Evolutionary conservation across 768 basidiomycete species (phyloP), one percentile per base, ranked within the genome.

Genomic region (Coprinopsis sp.): DNA sequence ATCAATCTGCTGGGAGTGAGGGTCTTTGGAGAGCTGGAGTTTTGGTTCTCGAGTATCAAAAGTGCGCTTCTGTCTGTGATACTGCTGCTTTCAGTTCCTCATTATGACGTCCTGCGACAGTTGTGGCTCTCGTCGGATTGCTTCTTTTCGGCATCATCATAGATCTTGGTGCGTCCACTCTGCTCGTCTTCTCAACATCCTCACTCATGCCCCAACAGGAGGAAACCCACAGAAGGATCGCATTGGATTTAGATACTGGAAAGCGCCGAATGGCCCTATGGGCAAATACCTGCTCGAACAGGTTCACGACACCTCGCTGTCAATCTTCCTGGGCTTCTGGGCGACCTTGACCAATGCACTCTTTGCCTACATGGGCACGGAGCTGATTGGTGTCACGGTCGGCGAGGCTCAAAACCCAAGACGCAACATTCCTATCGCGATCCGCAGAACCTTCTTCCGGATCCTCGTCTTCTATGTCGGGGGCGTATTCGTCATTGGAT

Each of bases 351-450:
- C 78, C 37, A 88, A 82, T 51, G 85, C 82, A 21, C 68, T 84
- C 3, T 88, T 89, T 64, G 81, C 84, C 12, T 82, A 77, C 60
- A 78, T 82, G 48, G 83, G 85, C 23, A 91, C 86, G 16, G 87
- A 91, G 62, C 70, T 87, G n/a, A 80, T 91, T 49, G 86, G 86
- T 58, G 79, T 73, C 3, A 74, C 73, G 29, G 73, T 75, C n/a
- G 73, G 73, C 54, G 73, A 75, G n/a, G 81, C 81, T 11, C 74
- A 86, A 58, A 84, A 88, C 63, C 87, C 86, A 27, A 69, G 84
- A 50, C 77, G 76, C 59, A 85, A 82, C 37, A 83, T 91, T 51
- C 84, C 87, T 2, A 75, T 73, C 48, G 85, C 82, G n/a, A 83
- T 84, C 40, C 64, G 72, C 44, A 66, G 48, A 18, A 86, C 80